A percentile compares a stretch with the other conserved stretches of the same genome.
These are phyloP conservation scores for Sicyos baderoa DNA, from an alignment of 306 rosid species.

Conservation along the genomic window DNA sequence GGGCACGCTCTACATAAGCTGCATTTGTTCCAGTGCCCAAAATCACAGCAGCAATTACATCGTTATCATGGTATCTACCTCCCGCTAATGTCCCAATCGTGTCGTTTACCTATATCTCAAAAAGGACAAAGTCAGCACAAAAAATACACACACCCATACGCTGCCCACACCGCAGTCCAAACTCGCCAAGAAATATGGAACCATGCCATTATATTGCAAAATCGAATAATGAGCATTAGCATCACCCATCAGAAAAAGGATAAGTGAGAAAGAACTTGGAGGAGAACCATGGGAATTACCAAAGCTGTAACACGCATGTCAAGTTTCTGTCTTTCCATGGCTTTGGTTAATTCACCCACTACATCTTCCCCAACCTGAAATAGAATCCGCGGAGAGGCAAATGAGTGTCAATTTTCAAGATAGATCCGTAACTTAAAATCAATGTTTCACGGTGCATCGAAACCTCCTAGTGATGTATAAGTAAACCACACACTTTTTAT, in stretches of 20 bases:
- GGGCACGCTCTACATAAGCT: constrained; percentile 78
- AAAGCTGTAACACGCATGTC: constrained; percentile 88
- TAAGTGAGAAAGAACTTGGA: neutral
- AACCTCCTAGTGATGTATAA: neutral
- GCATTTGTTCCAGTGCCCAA: constrained; percentile 99
- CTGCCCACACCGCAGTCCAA: neutral
- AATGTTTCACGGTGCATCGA: neutral
- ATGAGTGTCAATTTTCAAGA: neutral
- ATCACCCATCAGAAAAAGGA: neutral
- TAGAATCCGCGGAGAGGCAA: constrained; percentile 20
- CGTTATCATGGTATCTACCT: constrained; percentile 61
- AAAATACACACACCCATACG: neutral
- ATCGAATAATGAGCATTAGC: neutral
- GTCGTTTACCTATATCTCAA: constrained; percentile 66
- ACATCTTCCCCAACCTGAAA: constrained; percentile 89
- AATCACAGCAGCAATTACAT: constrained; percentile 79
- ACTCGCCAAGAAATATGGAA: neutral
- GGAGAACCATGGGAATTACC: constrained; percentile 37
- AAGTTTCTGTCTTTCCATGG: constrained; percentile 62
- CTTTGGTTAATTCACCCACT: constrained; percentile 64
- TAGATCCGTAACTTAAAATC: neutral
- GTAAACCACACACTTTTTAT: neutral
- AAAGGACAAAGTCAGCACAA: neutral
- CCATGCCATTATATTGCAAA: neutral
- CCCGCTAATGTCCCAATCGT: constrained; percentile 92